phyloP scores from a whole-genome alignment of 2,329 filamentous ascomycete species.

The Thielaviopsis ethacetica region DNA sequence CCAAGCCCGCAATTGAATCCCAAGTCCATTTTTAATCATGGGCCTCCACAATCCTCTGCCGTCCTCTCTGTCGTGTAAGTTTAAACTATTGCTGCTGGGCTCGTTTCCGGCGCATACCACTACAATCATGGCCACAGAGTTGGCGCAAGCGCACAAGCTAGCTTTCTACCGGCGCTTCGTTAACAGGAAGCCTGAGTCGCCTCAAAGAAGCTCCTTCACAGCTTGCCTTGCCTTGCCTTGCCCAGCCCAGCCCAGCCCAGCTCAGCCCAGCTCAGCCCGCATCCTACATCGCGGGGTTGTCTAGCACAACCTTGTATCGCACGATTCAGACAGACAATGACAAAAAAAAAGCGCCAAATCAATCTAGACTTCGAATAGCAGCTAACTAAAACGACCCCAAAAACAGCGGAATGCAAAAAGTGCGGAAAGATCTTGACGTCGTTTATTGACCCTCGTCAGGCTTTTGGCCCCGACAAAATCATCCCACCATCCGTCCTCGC shows the following conservation, averaged over 20 bases:
- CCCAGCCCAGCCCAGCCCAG: too few species aligned
- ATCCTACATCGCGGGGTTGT: background rate
- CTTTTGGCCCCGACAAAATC: constrained; percentile 92
- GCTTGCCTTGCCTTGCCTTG: too few species aligned
- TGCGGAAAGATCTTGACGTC: constrained; percentile 89
- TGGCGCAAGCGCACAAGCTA: too few species aligned
- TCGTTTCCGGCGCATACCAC: too few species aligned
- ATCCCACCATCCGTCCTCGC: constrained; percentile 82
- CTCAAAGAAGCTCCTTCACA: too few species aligned
- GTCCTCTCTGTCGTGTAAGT: constrained; percentile 52
- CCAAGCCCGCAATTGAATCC: background rate
- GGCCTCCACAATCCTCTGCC: constrained; percentile 51
- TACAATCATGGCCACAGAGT: too few species aligned
- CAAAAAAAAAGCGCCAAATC: background rate
- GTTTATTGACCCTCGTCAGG: constrained; percentile 83
- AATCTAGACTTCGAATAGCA: background rate
- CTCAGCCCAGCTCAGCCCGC: too few species aligned
- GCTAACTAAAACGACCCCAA: constrained; percentile 10
- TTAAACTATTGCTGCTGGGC: background rate
- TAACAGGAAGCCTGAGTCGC: too few species aligned
- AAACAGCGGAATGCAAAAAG: constrained; percentile 85
- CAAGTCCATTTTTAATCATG: constrained; percentile 24
- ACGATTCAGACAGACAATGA: background rate
- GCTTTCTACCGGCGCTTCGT: too few species aligned
- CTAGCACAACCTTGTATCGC: background rate